These are phyloP conservation scores for Ophiostoma sp. DNA, from an alignment of 2,329 filamentous ascomycete genomes.

Conservation along the genomic window DNA sequence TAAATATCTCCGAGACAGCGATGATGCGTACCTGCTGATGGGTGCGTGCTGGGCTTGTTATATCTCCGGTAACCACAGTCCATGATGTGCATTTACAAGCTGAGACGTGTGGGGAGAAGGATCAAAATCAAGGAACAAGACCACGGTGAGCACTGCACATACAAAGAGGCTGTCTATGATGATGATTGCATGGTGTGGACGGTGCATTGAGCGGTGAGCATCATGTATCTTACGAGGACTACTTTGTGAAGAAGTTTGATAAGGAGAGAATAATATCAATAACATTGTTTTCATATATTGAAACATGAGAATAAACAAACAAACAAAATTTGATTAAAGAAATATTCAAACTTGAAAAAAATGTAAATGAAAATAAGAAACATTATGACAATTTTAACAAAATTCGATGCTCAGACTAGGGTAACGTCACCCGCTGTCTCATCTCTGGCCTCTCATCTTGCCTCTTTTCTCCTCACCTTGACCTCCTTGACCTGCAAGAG, in stretches of 20 bases:
- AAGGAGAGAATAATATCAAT: too few species aligned
- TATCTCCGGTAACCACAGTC: background rate
- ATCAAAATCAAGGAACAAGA: background rate
- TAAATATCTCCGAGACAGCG: background rate
- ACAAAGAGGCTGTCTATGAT: background rate
- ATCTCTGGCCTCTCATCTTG: background rate
- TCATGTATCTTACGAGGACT: background rate
- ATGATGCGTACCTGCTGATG: background rate
- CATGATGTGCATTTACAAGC: background rate
- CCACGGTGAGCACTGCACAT: background rate
- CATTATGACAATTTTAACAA: background rate
- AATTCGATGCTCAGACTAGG: background rate
- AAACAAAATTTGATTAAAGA: background rate
- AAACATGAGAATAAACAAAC: too few species aligned
- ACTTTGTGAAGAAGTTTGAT: too few species aligned
- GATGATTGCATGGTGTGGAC: background rate
- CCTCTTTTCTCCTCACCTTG: background rate
- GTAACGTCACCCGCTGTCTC: background rate
- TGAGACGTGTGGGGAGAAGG: background rate
- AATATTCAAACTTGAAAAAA: background rate
- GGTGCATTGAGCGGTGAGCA: background rate
- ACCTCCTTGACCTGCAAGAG: background rate
- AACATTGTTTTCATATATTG: too few species aligned
- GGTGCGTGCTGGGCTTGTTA: background rate
- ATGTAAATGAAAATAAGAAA: background rate